Conservation (phyloP, 208 protist genomes). For the Herpetomonas samuelpessoai region DNA sequence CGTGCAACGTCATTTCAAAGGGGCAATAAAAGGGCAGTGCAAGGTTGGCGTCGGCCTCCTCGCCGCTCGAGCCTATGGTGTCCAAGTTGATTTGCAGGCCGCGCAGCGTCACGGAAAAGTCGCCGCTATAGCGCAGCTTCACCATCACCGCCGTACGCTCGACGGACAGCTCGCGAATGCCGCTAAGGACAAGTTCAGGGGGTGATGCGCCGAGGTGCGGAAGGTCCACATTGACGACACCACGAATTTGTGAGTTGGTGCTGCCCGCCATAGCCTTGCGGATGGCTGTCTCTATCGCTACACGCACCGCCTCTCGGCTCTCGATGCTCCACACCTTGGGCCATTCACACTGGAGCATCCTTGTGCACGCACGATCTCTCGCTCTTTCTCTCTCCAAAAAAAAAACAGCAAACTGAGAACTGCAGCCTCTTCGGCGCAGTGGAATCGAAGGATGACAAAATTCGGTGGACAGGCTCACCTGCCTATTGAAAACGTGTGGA, state of each 20-base stretch:
- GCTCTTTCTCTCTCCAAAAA: no score
- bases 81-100: conserved; percentile 88
- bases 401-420: no score
- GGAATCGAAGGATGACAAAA: no score
- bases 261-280: conserved; percentile 65
- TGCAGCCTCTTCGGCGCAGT: no score
- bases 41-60: conserved; percentile 62
- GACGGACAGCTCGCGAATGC: conserved; percentile 66
- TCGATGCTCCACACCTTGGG: conserved; percentile 65
- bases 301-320: conserved; percentile 62
- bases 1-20: conserved; percentile 79
- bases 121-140: conserved; percentile 76
- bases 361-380: background rate
- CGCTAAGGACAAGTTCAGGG: conserved; percentile 71
- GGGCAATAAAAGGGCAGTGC: conserved; percentile 86
- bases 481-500: no score
- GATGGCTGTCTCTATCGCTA: conserved; percentile 63
- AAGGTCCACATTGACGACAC: conserved; percentile 68
- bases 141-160: conserved; percentile 86
- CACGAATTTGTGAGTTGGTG: conserved; percentile 71
- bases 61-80: conserved; percentile 52
- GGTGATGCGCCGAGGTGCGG: conserved; percentile 63
- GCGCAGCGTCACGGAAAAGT: conserved; percentile 67
- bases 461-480: no score
- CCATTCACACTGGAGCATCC: conserved; percentile 87